A percentile compares a stretch with the other conserved stretches of the same genome.
phyloP scores from a whole-genome alignment of 2,329 filamentous ascomycete species.

The Colletotrichum sp. region DNA sequence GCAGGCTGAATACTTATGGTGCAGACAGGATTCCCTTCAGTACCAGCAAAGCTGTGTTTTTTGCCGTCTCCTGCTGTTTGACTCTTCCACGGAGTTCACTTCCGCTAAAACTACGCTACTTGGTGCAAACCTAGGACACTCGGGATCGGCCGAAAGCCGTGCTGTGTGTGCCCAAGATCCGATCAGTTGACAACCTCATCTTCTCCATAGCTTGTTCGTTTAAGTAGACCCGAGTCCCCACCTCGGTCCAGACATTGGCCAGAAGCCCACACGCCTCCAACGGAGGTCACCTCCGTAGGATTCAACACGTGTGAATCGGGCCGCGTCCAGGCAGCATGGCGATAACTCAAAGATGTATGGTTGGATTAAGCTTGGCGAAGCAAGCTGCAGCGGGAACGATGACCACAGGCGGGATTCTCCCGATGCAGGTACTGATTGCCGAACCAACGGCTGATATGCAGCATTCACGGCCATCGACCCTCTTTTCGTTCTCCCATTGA shows the following conservation, averaged over 20 bases:
- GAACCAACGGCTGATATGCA: not conserved
- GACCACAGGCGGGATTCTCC: not conserved
- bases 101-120: not conserved
- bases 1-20: rapidly evolving
- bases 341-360: rapidly evolving
- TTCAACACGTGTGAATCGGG: not conserved
- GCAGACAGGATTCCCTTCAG: rapidly evolving
- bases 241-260: not conserved
- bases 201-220: not conserved
- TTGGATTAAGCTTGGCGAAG: not conserved
- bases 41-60: not conserved
- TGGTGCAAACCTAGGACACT: not conserved
- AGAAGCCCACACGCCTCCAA: not conserved
- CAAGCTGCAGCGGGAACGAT: not conserved
- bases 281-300: not conserved
- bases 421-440: not conserved
- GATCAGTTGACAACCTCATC: not conserved
- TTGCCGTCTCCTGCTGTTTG: not conserved
- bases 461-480: not conserved
- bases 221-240: not conserved
- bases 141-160: not conserved
- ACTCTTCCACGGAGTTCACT: not conserved
- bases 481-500: rapidly evolving
- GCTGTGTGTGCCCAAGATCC: not conserved
- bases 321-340: not conserved